Conservation (phyloP, 208 protist genomes). For the Trypanosoma caninum region DNA sequence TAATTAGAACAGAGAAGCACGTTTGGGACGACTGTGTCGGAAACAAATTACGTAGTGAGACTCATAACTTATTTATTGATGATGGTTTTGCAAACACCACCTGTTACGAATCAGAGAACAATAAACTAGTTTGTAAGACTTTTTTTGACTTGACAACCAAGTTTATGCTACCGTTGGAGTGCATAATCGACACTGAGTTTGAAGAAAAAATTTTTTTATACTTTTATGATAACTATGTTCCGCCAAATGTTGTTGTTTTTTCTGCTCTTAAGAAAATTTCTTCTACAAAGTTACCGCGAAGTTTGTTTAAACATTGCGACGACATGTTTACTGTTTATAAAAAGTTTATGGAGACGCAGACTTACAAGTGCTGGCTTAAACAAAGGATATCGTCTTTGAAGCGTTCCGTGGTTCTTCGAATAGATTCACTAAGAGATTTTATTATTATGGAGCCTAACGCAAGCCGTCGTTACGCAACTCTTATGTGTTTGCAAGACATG, state of each 20-base stretch:
- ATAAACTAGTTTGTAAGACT: slow-evolving; percentile 1
- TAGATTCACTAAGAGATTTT: slow-evolving; percentile 11
- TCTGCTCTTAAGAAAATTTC: background rate
- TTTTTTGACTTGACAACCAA: slow-evolving; percentile 19
- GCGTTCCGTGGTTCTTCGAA: slow-evolving; percentile 1
- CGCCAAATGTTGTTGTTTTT: slow-evolving; percentile 5
- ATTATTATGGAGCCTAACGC: slow-evolving; percentile 15
- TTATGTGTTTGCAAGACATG: slow-evolving; percentile 20
- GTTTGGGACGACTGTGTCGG: background rate
- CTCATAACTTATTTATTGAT: background rate
- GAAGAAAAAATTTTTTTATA: background rate
- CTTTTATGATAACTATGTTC: slow-evolving; percentile 11
- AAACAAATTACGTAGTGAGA: background rate
- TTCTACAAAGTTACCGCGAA: slow-evolving; percentile 3
- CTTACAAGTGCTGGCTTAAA: slow-evolving; percentile 17
- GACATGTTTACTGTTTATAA: slow-evolving; percentile 26
- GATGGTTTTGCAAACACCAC: background rate
- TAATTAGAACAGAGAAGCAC: slow-evolving; percentile 19
- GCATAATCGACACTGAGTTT: slow-evolving; percentile 13
- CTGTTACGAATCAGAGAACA: background rate
- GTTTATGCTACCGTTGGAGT: slow-evolving; percentile 9
- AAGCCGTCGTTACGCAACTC: background rate
- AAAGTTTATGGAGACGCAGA: slow-evolving; percentile 22
- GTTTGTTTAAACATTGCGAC: slow-evolving; percentile 21
- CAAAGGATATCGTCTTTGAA: slow-evolving; percentile 7